Evolutionary conservation across 2,329 filamentous ascomycete genomes (phyloP).

Genomic region (Colletotrichum cordylinicola): DNA sequence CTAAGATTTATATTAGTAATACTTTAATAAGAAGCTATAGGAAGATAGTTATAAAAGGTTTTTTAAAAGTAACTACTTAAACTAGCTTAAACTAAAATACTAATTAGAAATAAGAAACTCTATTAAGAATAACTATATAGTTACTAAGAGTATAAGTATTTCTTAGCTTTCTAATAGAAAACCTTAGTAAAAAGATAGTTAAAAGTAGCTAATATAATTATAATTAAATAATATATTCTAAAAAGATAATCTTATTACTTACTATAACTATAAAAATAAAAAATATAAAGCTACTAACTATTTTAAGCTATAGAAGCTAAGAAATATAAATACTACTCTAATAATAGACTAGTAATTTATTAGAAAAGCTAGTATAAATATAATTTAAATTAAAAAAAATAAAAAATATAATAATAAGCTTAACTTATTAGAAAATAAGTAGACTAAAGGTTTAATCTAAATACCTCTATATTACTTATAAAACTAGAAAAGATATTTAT

Average conservation of each 20-base stretch:
- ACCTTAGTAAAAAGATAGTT: not conserved
- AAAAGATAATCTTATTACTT: not conserved
- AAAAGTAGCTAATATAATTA: accelerated
- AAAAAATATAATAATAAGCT: not conserved
- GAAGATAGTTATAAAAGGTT: not conserved
- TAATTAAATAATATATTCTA: not conserved
- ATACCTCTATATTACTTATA: too few species aligned
- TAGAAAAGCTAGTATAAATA: not conserved
- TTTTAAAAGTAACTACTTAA: not conserved
- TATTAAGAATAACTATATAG: not conserved
- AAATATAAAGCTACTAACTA: not conserved
- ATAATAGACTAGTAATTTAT: not conserved
- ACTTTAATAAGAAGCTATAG: not conserved
- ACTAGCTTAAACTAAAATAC: not conserved
- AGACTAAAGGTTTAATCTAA: too few species aligned
- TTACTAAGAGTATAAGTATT: not conserved
- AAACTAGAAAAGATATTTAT: too few species aligned
- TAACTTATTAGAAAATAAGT: too few species aligned
- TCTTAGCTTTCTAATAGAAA: not conserved
- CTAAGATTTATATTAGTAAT: not conserved
- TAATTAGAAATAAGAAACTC: not conserved
- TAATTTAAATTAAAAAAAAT: not conserved
- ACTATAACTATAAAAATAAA: not conserved
- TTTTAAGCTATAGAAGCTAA: not conserved
- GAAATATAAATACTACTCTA: not conserved